Base-by-base conservation (phyloP, 2,329 filamentous ascomycete genomes). In the Metarhizium anisopliae region DNA sequence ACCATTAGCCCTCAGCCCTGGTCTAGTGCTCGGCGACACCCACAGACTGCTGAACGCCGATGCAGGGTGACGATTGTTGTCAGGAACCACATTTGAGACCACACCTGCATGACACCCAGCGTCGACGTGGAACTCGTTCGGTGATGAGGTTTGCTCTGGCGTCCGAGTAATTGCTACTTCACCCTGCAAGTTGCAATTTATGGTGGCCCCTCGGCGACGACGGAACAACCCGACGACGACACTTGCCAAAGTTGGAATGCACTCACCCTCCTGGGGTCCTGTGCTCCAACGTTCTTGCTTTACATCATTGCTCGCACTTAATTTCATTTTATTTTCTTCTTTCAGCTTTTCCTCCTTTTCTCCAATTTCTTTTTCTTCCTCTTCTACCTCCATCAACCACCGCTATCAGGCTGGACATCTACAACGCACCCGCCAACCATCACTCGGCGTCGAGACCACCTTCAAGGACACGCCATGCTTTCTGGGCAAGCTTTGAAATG, bases 401-500 rank as follows among this genome's bases (percentile, higher is more conserved):
- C 13, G 11, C 42, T 8, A 53, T 2, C 40, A 25, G 45, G 45
- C 45, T 8, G 45, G 14, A 49, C 20, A 30, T 50, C 20, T 20
- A 18, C 45, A 40, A 42, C 13, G 45, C 18, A 35, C 30, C n/a
- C 32, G 43, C 18, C 20, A 32, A 13, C 35, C 25, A 14, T n/a
- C 45, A 11, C 25, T 43, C 16, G 35, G 38, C 32, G 18, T 40
- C 35, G 18, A 16, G 50, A n/a, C n/a, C 36, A 29, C 36, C 18
- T 32, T 43, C 8, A 30, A 45, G 43, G 43, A 30, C 54, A 54
- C 50, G 55, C 47, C 14, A 59, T 61, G 51, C 55, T 35, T 43
- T 42, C 45, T 57, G 35, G 13, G 14, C 40, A 55, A 29, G 50
- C 42, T 29, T 55, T 36, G 59, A 58, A 56, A 72, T 71, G 67